Conservation (phyloP, 1,284 basidiomycete genomes). For the Rhodotorula sp. region DNA sequence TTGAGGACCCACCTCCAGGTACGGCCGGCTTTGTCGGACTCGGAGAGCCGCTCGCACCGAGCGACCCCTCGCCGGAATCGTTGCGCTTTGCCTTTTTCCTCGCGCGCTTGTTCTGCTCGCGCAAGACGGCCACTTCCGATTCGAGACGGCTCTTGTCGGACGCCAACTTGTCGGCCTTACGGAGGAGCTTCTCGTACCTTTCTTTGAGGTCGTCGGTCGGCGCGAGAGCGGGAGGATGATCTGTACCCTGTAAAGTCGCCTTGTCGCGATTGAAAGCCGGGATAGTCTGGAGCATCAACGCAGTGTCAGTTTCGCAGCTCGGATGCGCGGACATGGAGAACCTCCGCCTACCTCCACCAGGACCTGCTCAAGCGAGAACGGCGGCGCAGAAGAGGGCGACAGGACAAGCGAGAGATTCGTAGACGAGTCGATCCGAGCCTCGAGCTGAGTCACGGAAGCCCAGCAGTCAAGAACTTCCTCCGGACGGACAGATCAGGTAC, state of each 20-base stretch:
- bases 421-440: neutral
- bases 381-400: neutral
- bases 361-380: neutral
- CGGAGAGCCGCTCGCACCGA: neutral
- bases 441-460: neutral
- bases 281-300: neutral
- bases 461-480: neutral
- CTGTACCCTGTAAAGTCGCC: no score
- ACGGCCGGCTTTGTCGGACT: neutral
- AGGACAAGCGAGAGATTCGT: neutral
- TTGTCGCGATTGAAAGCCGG: neutral
- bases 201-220: neutral
- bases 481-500: neutral
- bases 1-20: neutral
- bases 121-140: neutral
- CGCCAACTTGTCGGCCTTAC: neutral
- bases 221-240: neutral
- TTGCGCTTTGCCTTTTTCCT: neutral
- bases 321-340: neutral
- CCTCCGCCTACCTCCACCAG: neutral
- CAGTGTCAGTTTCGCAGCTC: neutral
- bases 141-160: neutral
- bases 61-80: neutral
- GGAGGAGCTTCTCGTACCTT: neutral
- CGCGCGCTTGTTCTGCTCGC: constrained; percentile 1